A percentile compares a stretch with the other conserved stretches of the same genome.
phyloP scores from a whole-genome alignment of 2,329 filamentous ascomycete genomes.

The Fusarium proliferatum region DNA sequence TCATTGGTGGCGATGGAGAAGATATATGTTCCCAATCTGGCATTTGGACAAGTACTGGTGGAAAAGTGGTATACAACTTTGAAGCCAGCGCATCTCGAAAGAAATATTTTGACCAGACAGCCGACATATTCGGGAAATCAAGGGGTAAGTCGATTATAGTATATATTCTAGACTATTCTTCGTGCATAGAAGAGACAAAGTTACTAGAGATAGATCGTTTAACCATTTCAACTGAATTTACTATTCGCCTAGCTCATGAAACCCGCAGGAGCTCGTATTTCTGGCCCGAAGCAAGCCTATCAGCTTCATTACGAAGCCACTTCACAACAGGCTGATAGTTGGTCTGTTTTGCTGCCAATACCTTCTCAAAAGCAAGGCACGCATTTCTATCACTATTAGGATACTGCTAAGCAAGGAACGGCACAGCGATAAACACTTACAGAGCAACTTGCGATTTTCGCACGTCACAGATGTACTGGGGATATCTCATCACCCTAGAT shows the following conservation, averaged over 20 bases:
- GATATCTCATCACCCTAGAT: conserved; percentile 56
- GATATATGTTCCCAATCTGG: conserved; percentile 63
- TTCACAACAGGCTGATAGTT: conserved; percentile 70
- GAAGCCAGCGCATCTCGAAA: neutral
- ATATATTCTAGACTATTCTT: neutral
- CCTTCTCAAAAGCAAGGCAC: conserved; percentile 74
- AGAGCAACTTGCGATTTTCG: conserved; percentile 69
- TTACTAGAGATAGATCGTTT: neutral
- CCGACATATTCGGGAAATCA: neutral
- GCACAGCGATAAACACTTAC: conserved; percentile 57
- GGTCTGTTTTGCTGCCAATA: conserved; percentile 78
- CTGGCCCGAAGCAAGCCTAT: conserved; percentile 46
- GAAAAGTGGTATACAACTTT: conserved; percentile 55
- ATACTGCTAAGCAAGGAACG: neutral
- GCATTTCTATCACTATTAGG: conserved; percentile 65
- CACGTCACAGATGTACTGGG: conserved; percentile 68
- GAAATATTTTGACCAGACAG: neutral
- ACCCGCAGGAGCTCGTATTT: neutral
- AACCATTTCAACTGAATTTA: neutral
- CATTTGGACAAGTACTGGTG: conserved; percentile 73
- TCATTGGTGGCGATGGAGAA: conserved; percentile 74
- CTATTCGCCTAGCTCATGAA: neutral
- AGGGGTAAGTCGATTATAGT: neutral
- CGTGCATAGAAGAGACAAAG: neutral
- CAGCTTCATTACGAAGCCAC: conserved; percentile 71